Evolutionary conservation across 1,139 yeast genomes (phyloP), one percentile per base, ranked within the genome.

Genomic region (Eremothecium sinecaudum): DNA sequence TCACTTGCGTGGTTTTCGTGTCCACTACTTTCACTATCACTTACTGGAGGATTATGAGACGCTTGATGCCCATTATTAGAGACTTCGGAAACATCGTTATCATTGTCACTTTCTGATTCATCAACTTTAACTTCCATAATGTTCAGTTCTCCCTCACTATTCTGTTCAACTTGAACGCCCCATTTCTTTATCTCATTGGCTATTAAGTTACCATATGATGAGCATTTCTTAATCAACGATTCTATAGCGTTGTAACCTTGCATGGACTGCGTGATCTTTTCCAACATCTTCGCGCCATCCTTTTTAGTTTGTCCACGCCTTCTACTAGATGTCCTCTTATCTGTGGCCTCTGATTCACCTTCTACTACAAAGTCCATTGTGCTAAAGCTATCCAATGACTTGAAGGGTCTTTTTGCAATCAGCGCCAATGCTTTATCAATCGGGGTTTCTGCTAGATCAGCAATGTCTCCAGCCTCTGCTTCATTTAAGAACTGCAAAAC

Each of bases 181-280:
- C 98, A 90, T 40, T 69, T 66, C 32, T 67, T 66, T 64, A 90
- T 83, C 43, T 84, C 93, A 6, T 63, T 58, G 2, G 86, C 69
- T 37, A 92, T 82, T 9, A 66, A 61, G 7, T 67, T 64, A 34
- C 97, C 94, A 44, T 82, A 78, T 18, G 73, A 71, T 9, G 87
- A 76, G 61, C 99, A 92, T 46, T 76, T 73, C 44, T 77, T 75
- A 39, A 92, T 83, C 46, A 92, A 66, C 16, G 93, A 79, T 50
- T 90, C 97, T 24, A 90, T 94, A 0, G 98, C 97, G 42, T 78
- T 79, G 54, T 90, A 92, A 3, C 98, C 98, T 47, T 75, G 73
- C 44, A 90, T 65, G 14, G 87, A 78, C 41, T 67, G 62, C 36
- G 71, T 72, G 5, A 84, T 72, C 21, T 71, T 79, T 41, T 82